These are phyloP conservation scores for Logfia minima DNA, from an alignment of 129 eudicot genomes.

Conservation along the genomic window DNA sequence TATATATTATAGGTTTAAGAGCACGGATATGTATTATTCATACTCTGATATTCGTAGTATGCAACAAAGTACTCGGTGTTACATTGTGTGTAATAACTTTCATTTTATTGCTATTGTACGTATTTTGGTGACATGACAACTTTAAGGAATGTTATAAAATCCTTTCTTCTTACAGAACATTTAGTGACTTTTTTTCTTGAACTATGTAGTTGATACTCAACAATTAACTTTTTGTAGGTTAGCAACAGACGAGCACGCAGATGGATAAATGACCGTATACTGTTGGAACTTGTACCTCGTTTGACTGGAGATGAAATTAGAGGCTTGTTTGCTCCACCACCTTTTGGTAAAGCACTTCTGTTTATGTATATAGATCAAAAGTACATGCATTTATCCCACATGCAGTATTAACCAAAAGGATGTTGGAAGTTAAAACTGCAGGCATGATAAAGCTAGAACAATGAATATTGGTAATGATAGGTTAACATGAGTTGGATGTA, in stretches of 20 bases:
- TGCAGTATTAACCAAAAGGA: background rate
- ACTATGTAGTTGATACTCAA: conserved; percentile 8
- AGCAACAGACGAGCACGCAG: conserved; percentile 89
- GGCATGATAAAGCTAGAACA: background rate
- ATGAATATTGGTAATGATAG: too few species aligned
- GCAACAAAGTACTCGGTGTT: too few species aligned
- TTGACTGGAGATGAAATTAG: conserved; percentile 84
- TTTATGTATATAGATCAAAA: background rate
- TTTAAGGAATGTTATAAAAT: background rate
- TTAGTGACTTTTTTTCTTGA: background rate
- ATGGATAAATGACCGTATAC: conserved; percentile 78
- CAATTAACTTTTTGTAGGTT: conserved; percentile 44
- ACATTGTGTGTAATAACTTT: too few species aligned
- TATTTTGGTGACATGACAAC: too few species aligned
- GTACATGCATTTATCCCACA: background rate
- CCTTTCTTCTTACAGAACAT: background rate
- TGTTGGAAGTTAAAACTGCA: background rate
- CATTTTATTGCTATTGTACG: too few species aligned
- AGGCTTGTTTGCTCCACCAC: conserved; percentile 98
- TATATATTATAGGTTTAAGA: too few species aligned
- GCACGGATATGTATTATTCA: too few species aligned
- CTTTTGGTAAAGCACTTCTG: conserved; percentile 61
- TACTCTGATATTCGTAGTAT: too few species aligned
- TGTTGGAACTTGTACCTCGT: conserved; percentile 95
- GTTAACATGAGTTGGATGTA: too few species aligned